Evolutionary conservation across 495 filamentous ascomycete species (phyloP).

Genomic region (Aspergillus leporis): DNA sequence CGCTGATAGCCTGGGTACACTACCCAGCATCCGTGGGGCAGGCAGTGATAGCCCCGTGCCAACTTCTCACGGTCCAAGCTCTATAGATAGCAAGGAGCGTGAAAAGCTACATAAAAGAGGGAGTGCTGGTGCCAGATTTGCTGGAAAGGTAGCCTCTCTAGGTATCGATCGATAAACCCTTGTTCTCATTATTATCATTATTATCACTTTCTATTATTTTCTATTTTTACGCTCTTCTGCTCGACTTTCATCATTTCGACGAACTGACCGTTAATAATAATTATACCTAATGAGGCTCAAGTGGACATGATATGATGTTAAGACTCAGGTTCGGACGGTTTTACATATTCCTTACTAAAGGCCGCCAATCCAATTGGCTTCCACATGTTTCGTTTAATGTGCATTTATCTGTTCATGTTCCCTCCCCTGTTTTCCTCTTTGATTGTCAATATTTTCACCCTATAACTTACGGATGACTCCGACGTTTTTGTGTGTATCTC

Average conservation of each 20-base stretch:
- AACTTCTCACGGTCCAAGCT: slow-evolving; percentile 29
- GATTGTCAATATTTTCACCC: slow-evolving; percentile 7
- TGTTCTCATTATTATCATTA: background rate
- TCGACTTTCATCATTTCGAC: slow-evolving; percentile 5
- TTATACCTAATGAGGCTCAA: slow-evolving; percentile 22
- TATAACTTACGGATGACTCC: background rate
- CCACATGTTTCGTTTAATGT: background rate
- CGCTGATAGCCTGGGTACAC: slow-evolving; percentile 44
- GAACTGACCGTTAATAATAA: slow-evolving; percentile 12
- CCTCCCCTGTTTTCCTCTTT: slow-evolving; percentile 1
- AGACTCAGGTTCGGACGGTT: slow-evolving; percentile 6
- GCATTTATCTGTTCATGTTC: background rate
- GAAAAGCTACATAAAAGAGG: slow-evolving; percentile 54
- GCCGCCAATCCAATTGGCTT: background rate
- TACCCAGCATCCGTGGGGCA: slow-evolving; percentile 45
- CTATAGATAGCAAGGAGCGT: slow-evolving; percentile 42
- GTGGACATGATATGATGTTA: slow-evolving; percentile 16
- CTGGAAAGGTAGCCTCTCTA: slow-evolving; percentile 49
- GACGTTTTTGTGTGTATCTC: background rate
- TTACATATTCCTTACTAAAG: background rate
- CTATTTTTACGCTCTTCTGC: slow-evolving; percentile 7
- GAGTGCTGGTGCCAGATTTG: slow-evolving; percentile 50
- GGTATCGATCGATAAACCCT: slow-evolving; percentile 43
- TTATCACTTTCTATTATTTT: slow-evolving; percentile 11
- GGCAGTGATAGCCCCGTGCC: slow-evolving; percentile 28